These are phyloP conservation scores for Penicillium coffeae DNA, from an alignment of 495 filamentous ascomycete species.

Conservation along the genomic window DNA sequence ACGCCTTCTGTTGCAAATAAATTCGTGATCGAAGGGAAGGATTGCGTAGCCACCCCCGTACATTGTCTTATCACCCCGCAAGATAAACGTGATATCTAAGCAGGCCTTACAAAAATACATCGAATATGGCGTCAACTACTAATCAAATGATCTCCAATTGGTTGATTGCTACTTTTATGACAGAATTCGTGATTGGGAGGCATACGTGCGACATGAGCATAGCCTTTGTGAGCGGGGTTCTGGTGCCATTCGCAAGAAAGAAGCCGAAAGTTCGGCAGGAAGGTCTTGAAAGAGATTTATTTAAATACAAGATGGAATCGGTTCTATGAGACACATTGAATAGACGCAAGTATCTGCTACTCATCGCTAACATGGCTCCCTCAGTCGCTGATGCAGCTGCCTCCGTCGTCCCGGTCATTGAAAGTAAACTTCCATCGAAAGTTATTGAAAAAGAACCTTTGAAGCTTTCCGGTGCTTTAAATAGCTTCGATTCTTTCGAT, in stretches of 20 bases:
- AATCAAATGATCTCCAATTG: background rate
- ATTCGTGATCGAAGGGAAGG: background rate
- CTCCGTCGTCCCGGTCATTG: conserved; percentile 15
- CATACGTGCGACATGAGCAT: background rate
- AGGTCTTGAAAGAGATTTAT: too few species aligned
- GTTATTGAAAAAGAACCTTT: conserved; percentile 37
- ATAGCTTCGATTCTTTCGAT: conserved; percentile 58
- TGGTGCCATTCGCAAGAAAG: conserved; percentile 1
- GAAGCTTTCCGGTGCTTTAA: conserved; percentile 49
- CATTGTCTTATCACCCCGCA: background rate
- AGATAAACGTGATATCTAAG: background rate
- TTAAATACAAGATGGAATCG: conserved; percentile 4
- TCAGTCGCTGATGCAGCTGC: conserved; percentile 17
- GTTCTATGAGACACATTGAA: background rate
- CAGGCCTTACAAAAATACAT: background rate
- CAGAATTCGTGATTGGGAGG: background rate
- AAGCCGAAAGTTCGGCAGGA: conserved; percentile 15
- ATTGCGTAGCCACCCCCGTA: background rate
- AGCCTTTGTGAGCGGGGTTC: background rate
- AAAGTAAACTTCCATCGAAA: conserved; percentile 13
- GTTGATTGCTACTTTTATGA: background rate
- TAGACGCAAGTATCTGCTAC: too few species aligned
- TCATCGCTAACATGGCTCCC: conserved; percentile 20
- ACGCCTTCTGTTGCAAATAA: too few species aligned
- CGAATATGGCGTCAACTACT: background rate